Percentiles rank a stretch among this genome's conserved stretches.
These are phyloP conservation scores for Prosopis cineraria DNA, from an alignment of 306 rosid genomes.

Conservation along the genomic window DNA sequence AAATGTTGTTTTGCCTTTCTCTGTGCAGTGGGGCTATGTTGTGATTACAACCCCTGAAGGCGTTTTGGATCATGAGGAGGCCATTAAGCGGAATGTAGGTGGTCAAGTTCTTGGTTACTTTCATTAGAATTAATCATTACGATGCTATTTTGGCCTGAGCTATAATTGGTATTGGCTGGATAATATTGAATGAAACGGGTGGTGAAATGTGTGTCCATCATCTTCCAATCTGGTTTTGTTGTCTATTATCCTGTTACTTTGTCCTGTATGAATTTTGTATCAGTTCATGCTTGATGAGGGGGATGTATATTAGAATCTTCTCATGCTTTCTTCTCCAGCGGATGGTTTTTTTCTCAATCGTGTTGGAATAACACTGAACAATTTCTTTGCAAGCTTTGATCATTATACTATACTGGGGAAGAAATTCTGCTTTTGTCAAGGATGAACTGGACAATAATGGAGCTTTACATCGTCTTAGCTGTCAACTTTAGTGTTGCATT, in stretches of 20 bases:
- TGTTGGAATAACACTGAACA: not conserved
- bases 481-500: slow-evolving; percentile 12
- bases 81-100: slow-evolving; percentile 63
- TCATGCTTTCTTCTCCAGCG: not conserved
- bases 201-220: slow-evolving; percentile 8
- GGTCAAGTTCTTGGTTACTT: slow-evolving; percentile 89
- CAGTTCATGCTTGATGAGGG: slow-evolving; percentile 15
- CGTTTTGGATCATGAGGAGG: slow-evolving; percentile 95
- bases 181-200: not conserved
- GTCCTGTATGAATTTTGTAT: slow-evolving; percentile 9
- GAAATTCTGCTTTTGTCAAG: slow-evolving; percentile 13
- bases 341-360: not conserved
- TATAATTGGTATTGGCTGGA: not conserved
- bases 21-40: slow-evolving; percentile 94
- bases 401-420: not conserved
- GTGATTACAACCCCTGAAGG: slow-evolving; percentile 94
- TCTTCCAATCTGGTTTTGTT: not conserved
- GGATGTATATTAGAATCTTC: slow-evolving; percentile 9
- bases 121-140: slow-evolving; percentile 46
- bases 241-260: not conserved
- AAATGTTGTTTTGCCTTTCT: slow-evolving; percentile 7
- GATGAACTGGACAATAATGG: slow-evolving; percentile 11
- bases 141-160: slow-evolving; percentile 2
- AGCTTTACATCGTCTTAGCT: not conserved
- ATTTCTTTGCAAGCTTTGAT: not conserved